Evolutionary conservation across 805 yeast species (phyloP).

Genomic region (Kodamaea lidongshanica): DNA sequence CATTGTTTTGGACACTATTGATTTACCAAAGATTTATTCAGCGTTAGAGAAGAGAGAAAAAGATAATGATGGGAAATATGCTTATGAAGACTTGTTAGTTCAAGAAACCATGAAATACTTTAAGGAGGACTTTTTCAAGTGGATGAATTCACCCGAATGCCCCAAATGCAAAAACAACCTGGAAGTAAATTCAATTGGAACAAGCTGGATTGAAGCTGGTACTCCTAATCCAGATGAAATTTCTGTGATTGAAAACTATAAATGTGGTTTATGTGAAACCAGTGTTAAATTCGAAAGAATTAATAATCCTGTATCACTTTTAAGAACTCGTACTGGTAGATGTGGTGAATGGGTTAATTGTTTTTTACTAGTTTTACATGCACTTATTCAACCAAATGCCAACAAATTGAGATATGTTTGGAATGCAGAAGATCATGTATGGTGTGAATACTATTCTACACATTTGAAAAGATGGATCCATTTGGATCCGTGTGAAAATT

Average conservation of each 20-base stretch:
- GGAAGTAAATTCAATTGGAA: constrained; percentile 36
- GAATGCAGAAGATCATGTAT: constrained; percentile 92
- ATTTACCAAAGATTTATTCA: constrained; percentile 50
- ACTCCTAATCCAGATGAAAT: constrained; percentile 38
- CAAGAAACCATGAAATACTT: constrained; percentile 38
- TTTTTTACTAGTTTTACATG: constrained; percentile 61
- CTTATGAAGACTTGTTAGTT: constrained; percentile 34
- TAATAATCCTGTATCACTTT: constrained; percentile 56
- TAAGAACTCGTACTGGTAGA: constrained; percentile 64
- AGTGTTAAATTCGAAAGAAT: constrained; percentile 67
- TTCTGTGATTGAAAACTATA: constrained; percentile 55
- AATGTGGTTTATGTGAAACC: constrained; percentile 47
- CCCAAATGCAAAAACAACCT: constrained; percentile 38
- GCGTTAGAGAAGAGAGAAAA: constrained; percentile 51
- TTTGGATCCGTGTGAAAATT: constrained; percentile 80
- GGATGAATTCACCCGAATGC: constrained; percentile 76
- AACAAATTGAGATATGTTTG: constrained; percentile 58
- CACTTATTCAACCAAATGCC: constrained; percentile 44
- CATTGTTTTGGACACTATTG: constrained; percentile 55
- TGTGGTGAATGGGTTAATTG: constrained; percentile 97
- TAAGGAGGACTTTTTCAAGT: constrained; percentile 70
- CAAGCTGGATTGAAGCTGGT: constrained; percentile 30
- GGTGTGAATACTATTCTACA: constrained; percentile 83
- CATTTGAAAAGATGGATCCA: constrained; percentile 72
- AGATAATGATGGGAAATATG: constrained; percentile 8